A percentile compares a stretch with the other conserved stretches of the same genome.
Conservation (phyloP, 1,284 basidiomycete species). For the Gomphus sp. region DNA sequence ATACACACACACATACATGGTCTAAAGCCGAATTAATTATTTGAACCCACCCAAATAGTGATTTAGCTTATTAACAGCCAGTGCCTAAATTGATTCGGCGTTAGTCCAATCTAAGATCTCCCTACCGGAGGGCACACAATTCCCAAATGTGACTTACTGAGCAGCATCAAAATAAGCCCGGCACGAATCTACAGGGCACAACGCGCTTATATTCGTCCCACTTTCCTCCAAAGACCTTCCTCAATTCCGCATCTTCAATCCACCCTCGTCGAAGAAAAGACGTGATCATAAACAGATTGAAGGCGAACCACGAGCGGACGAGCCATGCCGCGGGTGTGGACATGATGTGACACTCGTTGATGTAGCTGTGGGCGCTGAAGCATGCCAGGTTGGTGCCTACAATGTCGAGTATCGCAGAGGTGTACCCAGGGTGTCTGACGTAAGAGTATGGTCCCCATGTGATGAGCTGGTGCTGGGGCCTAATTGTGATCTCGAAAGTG, state of each 20-base stretch:
- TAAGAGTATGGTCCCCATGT: constrained; percentile 43
- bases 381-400: background rate
- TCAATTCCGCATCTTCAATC: constrained; percentile 9
- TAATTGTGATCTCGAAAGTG: constrained; percentile 53
- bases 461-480: constrained; percentile 45
- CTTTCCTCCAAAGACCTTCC: constrained; percentile 13
- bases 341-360: background rate
- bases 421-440: constrained; percentile 25
- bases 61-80: too few species aligned
- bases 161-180: constrained; percentile 4
- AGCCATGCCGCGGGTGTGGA: background rate
- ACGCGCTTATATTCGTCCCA: constrained; percentile 13
- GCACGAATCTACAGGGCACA: constrained; percentile 13
- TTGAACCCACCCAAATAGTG: too few species aligned
- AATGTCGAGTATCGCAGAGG: background rate
- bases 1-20: too few species aligned
- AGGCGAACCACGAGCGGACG: background rate
- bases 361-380: background rate
- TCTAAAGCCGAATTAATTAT: too few species aligned
- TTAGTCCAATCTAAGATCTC: too few species aligned
- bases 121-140: too few species aligned
- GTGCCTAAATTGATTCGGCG: too few species aligned
- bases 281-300: background rate
- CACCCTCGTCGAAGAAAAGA: background rate
- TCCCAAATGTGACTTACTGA: too few species aligned